Evolutionary conservation across 2,329 filamentous ascomycete species (phyloP), one percentile per base, ranked within the genome.

Genomic region (Zymoseptoria ardabiliae): DNA sequence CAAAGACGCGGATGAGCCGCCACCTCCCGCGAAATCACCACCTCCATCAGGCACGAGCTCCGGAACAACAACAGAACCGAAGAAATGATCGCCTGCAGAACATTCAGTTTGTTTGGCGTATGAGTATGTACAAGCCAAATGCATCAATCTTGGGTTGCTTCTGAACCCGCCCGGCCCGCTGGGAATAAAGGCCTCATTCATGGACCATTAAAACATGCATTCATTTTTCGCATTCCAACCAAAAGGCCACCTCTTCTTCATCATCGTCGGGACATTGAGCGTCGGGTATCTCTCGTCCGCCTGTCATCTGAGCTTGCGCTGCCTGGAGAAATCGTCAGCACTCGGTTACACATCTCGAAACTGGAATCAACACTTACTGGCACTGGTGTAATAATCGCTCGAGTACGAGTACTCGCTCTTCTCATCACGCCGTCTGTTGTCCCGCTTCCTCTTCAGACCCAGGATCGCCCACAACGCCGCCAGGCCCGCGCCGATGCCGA

Each of bases 381-480:
- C 70, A 64, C 75, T 78, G 35, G 74, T 76, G 66, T 79, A 79
- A 64, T 78, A 77, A 63, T 74, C 76, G 63, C 75, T 76, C 55
- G 74, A 76, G 53, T 74, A 75, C 17, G 71, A 73, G 51, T 75
- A 72, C 59, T 74, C 72, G 53, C 61, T 66, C 75, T 78, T 77
- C 48, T 79, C 76, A 23, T 68, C 69, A 28, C 66, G 63, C 49
- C 66, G 62, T 45, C 64, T 58, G 48, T 71, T 65, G 50, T 77
- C 72, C 49, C 75, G 70, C 62, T 69, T 72, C 57, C 74, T 72
- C 73, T 78, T 80, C 66, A 79, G 62, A 6, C 78, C 78, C 25
- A 80, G 62, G 8, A 76, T 66, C 1, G 76, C 73, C 51, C 76
- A 78, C 20, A 79, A 61, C 6, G 72, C 77, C 50, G 75, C 78